These are phyloP conservation scores for Udeniomyces megalosporus DNA, from an alignment of 768 basidiomycete genomes.

Conservation along the genomic window DNA sequence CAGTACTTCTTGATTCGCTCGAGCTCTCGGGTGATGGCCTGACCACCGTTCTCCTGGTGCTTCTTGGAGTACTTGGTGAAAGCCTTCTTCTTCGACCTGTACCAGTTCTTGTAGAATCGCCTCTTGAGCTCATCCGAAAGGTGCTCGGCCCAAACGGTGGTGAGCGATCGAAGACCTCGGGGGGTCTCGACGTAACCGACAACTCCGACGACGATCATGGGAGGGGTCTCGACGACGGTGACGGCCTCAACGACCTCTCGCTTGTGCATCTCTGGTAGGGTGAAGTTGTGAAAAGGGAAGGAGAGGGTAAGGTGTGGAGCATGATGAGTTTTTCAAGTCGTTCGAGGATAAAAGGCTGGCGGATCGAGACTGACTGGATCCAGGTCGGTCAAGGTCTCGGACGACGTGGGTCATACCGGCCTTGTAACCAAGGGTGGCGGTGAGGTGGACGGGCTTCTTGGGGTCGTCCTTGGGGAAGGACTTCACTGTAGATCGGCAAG, in stretches of 20 bases:
- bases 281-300: neutral
- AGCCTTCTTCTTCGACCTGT: slow-evolving; percentile 99
- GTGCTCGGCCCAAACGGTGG: slow-evolving; percentile 93
- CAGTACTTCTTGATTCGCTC: slow-evolving; percentile 99
- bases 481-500: slow-evolving; percentile 51
- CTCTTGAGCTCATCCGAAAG: slow-evolving; percentile 95
- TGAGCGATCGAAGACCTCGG: slow-evolving; percentile 93
- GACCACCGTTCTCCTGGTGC: slow-evolving; percentile 85
- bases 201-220: slow-evolving; percentile 89
- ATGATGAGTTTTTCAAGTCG: neutral
- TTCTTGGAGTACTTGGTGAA: slow-evolving; percentile 99
- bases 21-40: slow-evolving; percentile 82
- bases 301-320: neutral
- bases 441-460: slow-evolving; percentile 97
- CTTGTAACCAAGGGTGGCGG: slow-evolving; percentile 98
- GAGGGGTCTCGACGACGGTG: slow-evolving; percentile 88
- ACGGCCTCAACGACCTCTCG: slow-evolving; percentile 98
- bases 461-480: slow-evolving; percentile 99
- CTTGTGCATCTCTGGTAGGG: slow-evolving; percentile 99
- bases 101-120: slow-evolving; percentile 99
- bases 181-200: slow-evolving; percentile 99
- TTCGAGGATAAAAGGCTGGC: neutral
- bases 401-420: slow-evolving; percentile 99
- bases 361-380: slow-evolving; percentile 72
- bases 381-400: slow-evolving; percentile 96